phyloP scores from a whole-genome alignment of 2,329 filamentous ascomycete species.

The Stachybotrys echinatus region DNA sequence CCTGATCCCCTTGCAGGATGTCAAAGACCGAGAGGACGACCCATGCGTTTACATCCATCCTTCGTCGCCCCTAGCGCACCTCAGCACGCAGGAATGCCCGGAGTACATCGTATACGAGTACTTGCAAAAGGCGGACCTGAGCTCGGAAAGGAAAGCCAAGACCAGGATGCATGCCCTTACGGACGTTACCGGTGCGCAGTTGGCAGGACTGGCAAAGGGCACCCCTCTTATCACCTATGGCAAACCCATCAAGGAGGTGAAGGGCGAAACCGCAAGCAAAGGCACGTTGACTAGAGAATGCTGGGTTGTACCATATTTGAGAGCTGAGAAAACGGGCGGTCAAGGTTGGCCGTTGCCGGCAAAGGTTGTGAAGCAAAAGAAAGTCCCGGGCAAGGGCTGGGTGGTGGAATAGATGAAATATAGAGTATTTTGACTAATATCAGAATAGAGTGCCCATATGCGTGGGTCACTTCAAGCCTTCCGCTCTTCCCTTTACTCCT shows the following conservation, averaged over 20 bases:
- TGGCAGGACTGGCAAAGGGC: conserved; percentile 74
- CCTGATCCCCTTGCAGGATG: conserved; percentile 61
- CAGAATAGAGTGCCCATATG: no score
- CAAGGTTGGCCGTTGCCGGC: conserved; percentile 81
- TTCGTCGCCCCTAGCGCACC: conserved; percentile 69
- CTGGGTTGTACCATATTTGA: conserved; percentile 75
- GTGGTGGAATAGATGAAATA: conserved; percentile 47
- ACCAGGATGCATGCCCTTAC: conserved; percentile 87
- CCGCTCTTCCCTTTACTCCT: no score
- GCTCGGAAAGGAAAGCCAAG: conserved; percentile 55
- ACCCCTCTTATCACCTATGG: conserved; percentile 81
- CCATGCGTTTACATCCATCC: conserved; percentile 84
- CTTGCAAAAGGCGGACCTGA: conserved; percentile 63
- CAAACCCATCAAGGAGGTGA: conserved; percentile 84
- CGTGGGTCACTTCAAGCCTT: no score
- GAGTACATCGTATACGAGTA: conserved; percentile 84
- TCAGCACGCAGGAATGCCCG: conserved; percentile 68
- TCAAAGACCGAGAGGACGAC: conserved; percentile 40
- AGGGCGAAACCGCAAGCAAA: conserved; percentile 32
- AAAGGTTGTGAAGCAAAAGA: conserved; percentile 78
- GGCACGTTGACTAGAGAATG: conserved; percentile 57
- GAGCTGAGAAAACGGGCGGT: conserved; percentile 60
- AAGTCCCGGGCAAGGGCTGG: conserved; percentile 69
- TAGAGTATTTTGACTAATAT: background rate
- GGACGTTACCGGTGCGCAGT: conserved; percentile 67